Percentiles rank a stretch among this genome's conserved stretches.
These are phyloP conservation scores for Lasiodiplodia theobromae DNA, from an alignment of 2,329 filamentous ascomycete species.

Conservation along the genomic window DNA sequence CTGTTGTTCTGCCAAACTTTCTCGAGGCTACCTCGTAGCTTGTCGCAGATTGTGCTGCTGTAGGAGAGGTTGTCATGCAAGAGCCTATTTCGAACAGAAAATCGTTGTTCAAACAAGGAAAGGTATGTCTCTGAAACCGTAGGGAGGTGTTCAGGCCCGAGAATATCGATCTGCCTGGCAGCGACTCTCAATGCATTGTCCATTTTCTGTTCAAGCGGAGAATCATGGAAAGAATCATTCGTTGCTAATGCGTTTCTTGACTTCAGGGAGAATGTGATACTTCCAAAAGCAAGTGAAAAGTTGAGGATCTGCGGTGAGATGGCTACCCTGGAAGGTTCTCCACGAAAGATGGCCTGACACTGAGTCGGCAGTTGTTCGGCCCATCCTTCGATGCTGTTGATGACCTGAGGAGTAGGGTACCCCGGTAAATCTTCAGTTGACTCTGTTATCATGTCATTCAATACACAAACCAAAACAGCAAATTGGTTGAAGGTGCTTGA, in stretches of 20 bases:
- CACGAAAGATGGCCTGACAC: background rate
- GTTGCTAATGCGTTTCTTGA: background rate
- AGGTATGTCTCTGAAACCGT: too few species aligned
- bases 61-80: too few species aligned
- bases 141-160: too few species aligned
- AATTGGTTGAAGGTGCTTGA: conserved; percentile 5
- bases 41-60: too few species aligned
- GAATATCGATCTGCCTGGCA: background rate
- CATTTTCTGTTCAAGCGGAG: too few species aligned
- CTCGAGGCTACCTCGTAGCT: too few species aligned
- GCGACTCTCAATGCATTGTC: background rate
- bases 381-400: background rate
- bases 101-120: too few species aligned
- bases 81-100: too few species aligned
- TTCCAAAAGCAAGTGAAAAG: background rate
- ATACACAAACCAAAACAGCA: background rate
- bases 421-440: background rate
- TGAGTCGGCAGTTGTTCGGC: background rate
- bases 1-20: too few species aligned
- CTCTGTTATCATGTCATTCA: background rate
- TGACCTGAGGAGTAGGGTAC: background rate
- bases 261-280: background rate
- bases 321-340: too few species aligned
- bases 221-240: background rate
- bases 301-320: background rate